Conservation (phyloP, 176 grass and related monocot species). For the Triticum aestivum region IWGSC_CS_RefSeq_v2.1 NC_057813.1:45245249-45245748, state of each 20-base stretch:
- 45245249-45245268: background rate
- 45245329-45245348: constrained; percentile 55
- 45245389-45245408: constrained; percentile 59
- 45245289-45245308: constrained; percentile 74
- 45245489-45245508: constrained; percentile 73
- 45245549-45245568: constrained; percentile 68
- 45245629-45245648: constrained; percentile 80
- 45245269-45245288: constrained; percentile 53
- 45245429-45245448: constrained; percentile 51
- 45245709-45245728: constrained; percentile 49
- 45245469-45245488: constrained; percentile 93
- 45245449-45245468: constrained; percentile 63
- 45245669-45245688: constrained; percentile 74
- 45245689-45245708: constrained; percentile 80
- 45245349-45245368: constrained; percentile 66
- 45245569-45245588: constrained; percentile 35
- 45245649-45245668: constrained; percentile 95
- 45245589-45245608: background rate
- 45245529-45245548: constrained; percentile 73
- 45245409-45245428: constrained; percentile 34
- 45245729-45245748: constrained; percentile 50
- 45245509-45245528: constrained; percentile 62
- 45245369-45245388: constrained; percentile 67
- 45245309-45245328: constrained; percentile 48
- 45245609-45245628: constrained; percentile 81